These are phyloP conservation scores for Nicotiana attenuata DNA, from an alignment of 257 asterid species.

Conservation along the genomic window DNA sequence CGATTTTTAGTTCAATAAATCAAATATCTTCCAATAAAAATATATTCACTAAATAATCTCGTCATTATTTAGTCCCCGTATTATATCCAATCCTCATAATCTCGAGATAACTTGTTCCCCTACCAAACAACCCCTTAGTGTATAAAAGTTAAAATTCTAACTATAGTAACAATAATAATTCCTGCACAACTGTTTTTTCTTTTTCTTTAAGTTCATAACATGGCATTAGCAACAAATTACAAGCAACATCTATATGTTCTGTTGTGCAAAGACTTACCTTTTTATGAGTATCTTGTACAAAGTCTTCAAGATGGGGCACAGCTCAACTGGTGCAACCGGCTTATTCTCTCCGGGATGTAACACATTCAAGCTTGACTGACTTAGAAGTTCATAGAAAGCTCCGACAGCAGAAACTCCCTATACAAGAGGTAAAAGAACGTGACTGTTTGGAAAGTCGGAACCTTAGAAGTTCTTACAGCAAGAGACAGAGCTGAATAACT, in stretches of 20 bases:
- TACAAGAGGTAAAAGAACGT: neutral
- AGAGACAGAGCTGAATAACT: neutral
- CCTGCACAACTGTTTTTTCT: neutral
- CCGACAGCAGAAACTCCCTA: slow-evolving; percentile 92
- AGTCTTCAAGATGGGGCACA: slow-evolving; percentile 76
- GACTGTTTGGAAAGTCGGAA: neutral
- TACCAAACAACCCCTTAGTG: too few species aligned
- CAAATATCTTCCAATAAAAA: too few species aligned
- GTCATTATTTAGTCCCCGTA: too few species aligned
- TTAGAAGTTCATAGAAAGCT: slow-evolving; percentile 79
- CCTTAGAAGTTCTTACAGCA: neutral
- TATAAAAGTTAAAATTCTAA: neutral
- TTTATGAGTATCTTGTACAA: slow-evolving; percentile 64
- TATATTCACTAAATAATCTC: too few species aligned
- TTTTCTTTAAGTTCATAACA: neutral
- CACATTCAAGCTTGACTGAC: slow-evolving; percentile 66
- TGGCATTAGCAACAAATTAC: neutral
- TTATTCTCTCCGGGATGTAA: slow-evolving; percentile 69
- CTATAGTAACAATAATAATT: neutral
- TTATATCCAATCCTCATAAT: too few species aligned
- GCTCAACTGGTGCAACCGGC: slow-evolving; percentile 78
- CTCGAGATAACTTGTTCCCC: too few species aligned
- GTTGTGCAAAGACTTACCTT: slow-evolving; percentile 29
- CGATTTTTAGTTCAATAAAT: too few species aligned
- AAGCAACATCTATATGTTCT: neutral